Conservation (phyloP, 495 filamentous ascomycete genomes). For the Xylaria bambusicola region DNA sequence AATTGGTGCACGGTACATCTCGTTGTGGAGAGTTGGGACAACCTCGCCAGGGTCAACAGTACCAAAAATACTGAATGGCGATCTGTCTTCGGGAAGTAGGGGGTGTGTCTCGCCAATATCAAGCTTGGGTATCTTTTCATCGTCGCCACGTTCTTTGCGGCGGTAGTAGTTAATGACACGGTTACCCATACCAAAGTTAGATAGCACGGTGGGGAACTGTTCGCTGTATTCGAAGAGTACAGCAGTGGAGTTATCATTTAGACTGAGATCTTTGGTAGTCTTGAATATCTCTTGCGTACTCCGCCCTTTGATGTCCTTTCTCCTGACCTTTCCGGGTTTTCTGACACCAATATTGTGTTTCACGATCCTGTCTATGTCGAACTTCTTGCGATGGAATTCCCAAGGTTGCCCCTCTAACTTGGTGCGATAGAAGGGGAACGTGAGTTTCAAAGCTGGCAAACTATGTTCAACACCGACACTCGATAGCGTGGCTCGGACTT, state of each 20-base stretch:
- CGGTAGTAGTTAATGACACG: conserved; percentile 96
- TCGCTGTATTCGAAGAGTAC: conserved; percentile 94
- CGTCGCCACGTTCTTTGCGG: conserved; percentile 77
- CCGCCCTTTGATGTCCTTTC: conserved; percentile 76
- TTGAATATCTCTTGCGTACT: conserved; percentile 73
- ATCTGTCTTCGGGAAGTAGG: conserved; percentile 89
- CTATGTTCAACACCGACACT: conserved; percentile 86
- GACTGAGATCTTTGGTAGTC: conserved; percentile 71
- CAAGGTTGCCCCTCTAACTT: conserved; percentile 80
- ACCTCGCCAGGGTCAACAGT: conserved; percentile 87
- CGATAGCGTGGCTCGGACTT: conserved; percentile 86
- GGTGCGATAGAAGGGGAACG: conserved; percentile 92
- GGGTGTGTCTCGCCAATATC: conserved; percentile 81
- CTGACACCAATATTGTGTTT: conserved; percentile 56
- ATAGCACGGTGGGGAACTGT: conserved; percentile 85
- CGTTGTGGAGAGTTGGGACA: conserved; percentile 86
- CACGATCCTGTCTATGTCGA: conserved; percentile 57
- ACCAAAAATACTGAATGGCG: conserved; percentile 93
- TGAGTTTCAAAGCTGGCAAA: conserved; percentile 83
- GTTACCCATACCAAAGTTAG: conserved; percentile 96
- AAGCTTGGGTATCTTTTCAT: conserved; percentile 49
- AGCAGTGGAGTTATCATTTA: conserved; percentile 84
- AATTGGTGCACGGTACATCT: conserved; percentile 91
- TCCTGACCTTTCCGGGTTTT: conserved; percentile 69
- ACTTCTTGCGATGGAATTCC: conserved; percentile 83